phyloP scores from a whole-genome alignment of 106 monocot species.

The Phalaenopsis equestris region DNA sequence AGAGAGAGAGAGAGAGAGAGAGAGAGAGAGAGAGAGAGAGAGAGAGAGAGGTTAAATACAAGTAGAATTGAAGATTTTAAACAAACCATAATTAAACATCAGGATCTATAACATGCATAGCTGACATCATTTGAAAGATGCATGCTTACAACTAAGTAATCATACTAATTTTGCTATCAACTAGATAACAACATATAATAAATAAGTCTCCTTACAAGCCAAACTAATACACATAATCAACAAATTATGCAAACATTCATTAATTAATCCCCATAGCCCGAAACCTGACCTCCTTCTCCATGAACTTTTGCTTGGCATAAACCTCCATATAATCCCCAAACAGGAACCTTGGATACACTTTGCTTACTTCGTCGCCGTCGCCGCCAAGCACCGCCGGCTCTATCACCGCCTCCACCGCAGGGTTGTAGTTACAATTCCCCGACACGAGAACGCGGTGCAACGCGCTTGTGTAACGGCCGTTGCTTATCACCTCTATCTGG shows the following conservation, averaged over 20 bases:
- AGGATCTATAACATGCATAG: too few species aligned
- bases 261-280: slow-evolving; percentile 11
- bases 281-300: slow-evolving; percentile 38
- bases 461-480: slow-evolving; percentile 62
- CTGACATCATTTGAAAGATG: too few species aligned
- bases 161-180: too few species aligned
- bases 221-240: too few species aligned
- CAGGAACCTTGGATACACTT: slow-evolving; percentile 22
- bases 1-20: too few species aligned
- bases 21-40: too few species aligned
- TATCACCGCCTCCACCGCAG: slow-evolving; percentile 36
- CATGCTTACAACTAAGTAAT: too few species aligned
- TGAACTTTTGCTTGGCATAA: slow-evolving; percentile 38
- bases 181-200: too few species aligned
- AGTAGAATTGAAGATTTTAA: too few species aligned
- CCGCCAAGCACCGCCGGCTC: slow-evolving; percentile 18
- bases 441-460: slow-evolving; percentile 53
- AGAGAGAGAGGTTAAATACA: too few species aligned
- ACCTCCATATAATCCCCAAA: slow-evolving; percentile 41
- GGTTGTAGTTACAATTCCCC: slow-evolving; percentile 52
- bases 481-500: slow-evolving; percentile 75
- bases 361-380: not conserved
- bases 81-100: too few species aligned
- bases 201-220: too few species aligned
- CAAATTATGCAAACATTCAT: not conserved